These are phyloP conservation scores for Apophysomyces variabilis DNA, from an alignment of 371 early-diverging fungal genomes.

Conservation along the genomic window DNA sequence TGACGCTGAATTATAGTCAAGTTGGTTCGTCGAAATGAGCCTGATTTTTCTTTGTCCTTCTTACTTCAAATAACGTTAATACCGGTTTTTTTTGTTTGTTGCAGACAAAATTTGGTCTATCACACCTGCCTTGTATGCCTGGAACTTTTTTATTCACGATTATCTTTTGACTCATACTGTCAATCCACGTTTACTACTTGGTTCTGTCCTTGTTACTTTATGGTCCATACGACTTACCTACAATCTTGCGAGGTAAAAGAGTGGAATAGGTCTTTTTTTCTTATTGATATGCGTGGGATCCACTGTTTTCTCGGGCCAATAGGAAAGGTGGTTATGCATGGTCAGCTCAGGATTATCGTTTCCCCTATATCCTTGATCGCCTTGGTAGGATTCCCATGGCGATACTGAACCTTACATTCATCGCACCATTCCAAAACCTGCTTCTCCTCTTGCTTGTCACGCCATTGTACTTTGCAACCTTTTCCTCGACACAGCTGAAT, in stretches of 20 bases:
- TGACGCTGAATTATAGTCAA: slow-evolving; percentile 53
- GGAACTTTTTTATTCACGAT: slow-evolving; percentile 60
- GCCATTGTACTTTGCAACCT: slow-evolving; percentile 64
- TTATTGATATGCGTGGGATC: background rate
- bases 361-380: slow-evolving; percentile 55
- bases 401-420: slow-evolving; percentile 75
- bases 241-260: slow-evolving; percentile 67
- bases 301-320: slow-evolving; percentile 9
- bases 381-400: slow-evolving; percentile 63
- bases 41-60: background rate
- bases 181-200: slow-evolving; percentile 55
- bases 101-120: slow-evolving; percentile 77
- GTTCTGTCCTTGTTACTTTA: slow-evolving; percentile 55
- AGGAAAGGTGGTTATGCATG: slow-evolving; percentile 81
- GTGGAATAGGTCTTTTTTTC: background rate
- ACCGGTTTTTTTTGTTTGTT: background rate
- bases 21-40: slow-evolving; percentile 30
- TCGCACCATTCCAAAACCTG: slow-evolving; percentile 72
- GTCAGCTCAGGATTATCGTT: slow-evolving; percentile 79
- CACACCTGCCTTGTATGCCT: slow-evolving; percentile 64
- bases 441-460: slow-evolving; percentile 66
- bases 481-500: slow-evolving; percentile 22
- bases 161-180: slow-evolving; percentile 29
- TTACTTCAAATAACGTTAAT: background rate
- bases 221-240: slow-evolving; percentile 85